Base-by-base conservation (phyloP, 2,329 filamentous ascomycete genomes). In the Basipetospora sp. region DNA sequence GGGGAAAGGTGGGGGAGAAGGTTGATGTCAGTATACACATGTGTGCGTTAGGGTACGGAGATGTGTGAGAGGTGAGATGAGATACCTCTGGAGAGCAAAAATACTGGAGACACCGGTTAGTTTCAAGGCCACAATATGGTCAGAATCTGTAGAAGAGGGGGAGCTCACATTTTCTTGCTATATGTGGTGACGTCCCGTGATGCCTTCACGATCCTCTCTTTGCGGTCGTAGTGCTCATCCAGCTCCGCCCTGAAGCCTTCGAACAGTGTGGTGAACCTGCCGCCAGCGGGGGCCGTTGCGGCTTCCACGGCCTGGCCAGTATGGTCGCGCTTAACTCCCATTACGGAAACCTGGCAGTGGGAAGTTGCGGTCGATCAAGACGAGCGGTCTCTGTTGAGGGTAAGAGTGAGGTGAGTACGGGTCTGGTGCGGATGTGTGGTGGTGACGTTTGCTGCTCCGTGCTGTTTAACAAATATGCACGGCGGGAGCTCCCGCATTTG, bases 141-240 rank as follows among this genome's bases (percentile, higher is more conserved):
- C 13, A 36, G 32, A 28, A 15, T 26, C n/a, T 26, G 4, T 6
- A 22, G 15, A 22, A 6, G 16, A 31, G 27, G 25, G 11, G 16
- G 4, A 3, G 9, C 68, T 61, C 59, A 93, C 86, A 96, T 92
- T 63, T 96, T 98, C 67, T 98, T 98, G 59, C 85, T 94, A 38
- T 86, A 66, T 0, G 85, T 86, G 5, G 90, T 98, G 41, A 98
- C 82, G 56, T 98, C 90, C 44, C 88, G 69, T 8, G 84, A 92
- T 2, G 78, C 80, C 63, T 96, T 98, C 52, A 92, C 82, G 47
- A 94, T 76, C 38, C 80, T 74, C 62, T 94, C 87, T 40, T 86
- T 73, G 13, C 90, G 78, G 58, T 96, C 90, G 57, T 98, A 84
- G 54, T 96, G 88, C 59, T 90, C 76, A 52, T 98, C 90, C 19